Evolutionary conservation across 116 monocot species (phyloP), one percentile per base, ranked within the genome.

Genomic region (Zostera marina): DNA sequence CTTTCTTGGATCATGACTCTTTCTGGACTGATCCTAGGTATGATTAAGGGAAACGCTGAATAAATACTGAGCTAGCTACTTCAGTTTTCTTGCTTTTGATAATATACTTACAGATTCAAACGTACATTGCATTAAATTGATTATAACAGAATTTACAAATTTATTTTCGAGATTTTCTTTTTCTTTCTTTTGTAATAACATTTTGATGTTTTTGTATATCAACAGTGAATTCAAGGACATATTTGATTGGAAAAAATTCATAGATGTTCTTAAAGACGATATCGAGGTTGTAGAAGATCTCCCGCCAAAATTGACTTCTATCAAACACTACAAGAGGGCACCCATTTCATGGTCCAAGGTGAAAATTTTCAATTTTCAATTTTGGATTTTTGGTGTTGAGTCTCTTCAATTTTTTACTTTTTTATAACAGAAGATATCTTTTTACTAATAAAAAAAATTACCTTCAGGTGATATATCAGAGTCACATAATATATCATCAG

Each of bases 181-280:
- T 13, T n/a, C 14, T 24, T 55, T 8, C 13, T 14, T 25, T 17
- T 42, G 41, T 20, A 24, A 11, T 8, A 47, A 47, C 5, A 16
- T 40, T 16, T 16, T 8, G 15, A 56, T n/a, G n/a, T 55, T 8
- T 2, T 38, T 1, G 14, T 6, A 11, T 25, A 12, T 0, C 5
- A 24, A n/a, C 75, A 96, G 89, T 72, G 85, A 76, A 11, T 96
- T 96, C 59, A 74, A 80, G 53, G 89, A 96, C 47, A 82, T 96
- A 59, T 96, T 89, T 58, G 76, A 96, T 12, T 67, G 75, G 73
- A 59, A 72, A 55, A 85, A 89, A 65, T 96, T 96, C 73, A 64
- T 70, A 21, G 59, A 80, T 48, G 67, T 59, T 9, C 56, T 96
- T 25, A 78, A 73, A 72, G 69, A 89, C 46, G 94, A 96, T 48